Base-by-base conservation (phyloP, 495 filamentous ascomycete species). In the Alectoria sarmentosa region DNA sequence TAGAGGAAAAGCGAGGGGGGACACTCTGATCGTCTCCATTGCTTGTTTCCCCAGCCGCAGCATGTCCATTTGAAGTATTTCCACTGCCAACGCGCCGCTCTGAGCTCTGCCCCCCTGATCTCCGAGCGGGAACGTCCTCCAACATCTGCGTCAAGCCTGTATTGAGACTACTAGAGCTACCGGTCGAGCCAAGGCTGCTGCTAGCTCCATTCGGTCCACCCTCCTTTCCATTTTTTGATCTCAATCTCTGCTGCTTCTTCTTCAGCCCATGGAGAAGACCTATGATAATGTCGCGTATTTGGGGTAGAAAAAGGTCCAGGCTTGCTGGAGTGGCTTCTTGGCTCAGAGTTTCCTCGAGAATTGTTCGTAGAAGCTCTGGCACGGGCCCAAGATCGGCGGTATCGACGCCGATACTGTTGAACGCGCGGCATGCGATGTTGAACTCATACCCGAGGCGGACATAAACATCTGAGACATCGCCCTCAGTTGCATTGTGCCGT, bases 361-460 rank as follows among this genome's bases (percentile, higher is more conserved):
- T 98, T 36, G 86, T 84, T 65, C 94, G 87, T 30, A 98, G 75
- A 58, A 91, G 79, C 72, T 98, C 94, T 4, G 94, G 94, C 10
- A 98, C 94, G 70, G 95, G 95, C 57, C 94, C 94, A 21, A 98
- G 82, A 74, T 98, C 94, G 7, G 84, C 81, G 7, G 91, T 96
- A 66, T 98, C 95, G 58, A 98, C 93, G 41, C 93, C 92, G 71
- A 98, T 98, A 46, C 91, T 90, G 71, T 88, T 90, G 75, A 98
- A 98, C 56, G 94, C 92, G 46, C 94, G 88, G 75, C 92, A 97
- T 11, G 94, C 94, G 76, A 98, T 89, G 74, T 98, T 98, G 80
- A 98, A 98, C 75, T 98, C 94, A 73, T 98, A 98, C 19, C 95
- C 94, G 62, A 98, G 77, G 38, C 95, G 86, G 52, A 98, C 94